phyloP scores from a whole-genome alignment of 305 asterid genomes.

The Andrographis paniculata region DNA sequence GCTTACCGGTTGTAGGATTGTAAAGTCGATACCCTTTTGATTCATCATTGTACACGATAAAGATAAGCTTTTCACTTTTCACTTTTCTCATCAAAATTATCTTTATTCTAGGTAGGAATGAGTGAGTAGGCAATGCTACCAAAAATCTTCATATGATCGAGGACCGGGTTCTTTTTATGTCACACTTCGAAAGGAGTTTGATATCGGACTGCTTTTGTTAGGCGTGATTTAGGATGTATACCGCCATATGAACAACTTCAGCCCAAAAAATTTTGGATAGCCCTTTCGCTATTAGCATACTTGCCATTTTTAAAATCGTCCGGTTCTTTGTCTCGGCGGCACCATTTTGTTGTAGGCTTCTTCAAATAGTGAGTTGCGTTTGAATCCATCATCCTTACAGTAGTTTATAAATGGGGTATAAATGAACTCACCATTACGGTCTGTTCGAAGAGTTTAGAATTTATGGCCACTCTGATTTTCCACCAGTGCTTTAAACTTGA shows the following conservation, averaged over 20 bases:
- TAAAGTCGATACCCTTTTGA: too few relatives aligned
- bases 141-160: too few relatives aligned
- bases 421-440: conserved; percentile 4
- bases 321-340: conserved; percentile 2
- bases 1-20: too few relatives aligned
- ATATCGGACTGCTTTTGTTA: conserved; percentile 3
- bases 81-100: conserved; percentile 4
- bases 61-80: conserved; percentile 5
- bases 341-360: conserved; percentile 6
- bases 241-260: conserved; percentile 1
- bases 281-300: conserved; percentile 2
- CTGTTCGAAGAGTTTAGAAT: conserved; percentile 1
- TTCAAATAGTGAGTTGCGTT: background rate
- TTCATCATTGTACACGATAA: too few relatives aligned
- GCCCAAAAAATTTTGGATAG: conserved; percentile 9
- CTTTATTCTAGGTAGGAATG: background rate
- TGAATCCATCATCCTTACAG: conserved; percentile 9
- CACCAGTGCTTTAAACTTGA: conserved; percentile 12
- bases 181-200: background rate
- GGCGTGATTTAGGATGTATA: conserved; percentile 9
- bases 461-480: conserved; percentile 7
- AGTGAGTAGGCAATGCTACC: conserved; percentile 10
- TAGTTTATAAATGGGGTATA: background rate
- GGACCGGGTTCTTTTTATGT: background rate
- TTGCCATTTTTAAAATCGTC: conserved; percentile 6